Conservation (phyloP, 202 grass and related monocot species). For the Setaria viridis region DNA sequence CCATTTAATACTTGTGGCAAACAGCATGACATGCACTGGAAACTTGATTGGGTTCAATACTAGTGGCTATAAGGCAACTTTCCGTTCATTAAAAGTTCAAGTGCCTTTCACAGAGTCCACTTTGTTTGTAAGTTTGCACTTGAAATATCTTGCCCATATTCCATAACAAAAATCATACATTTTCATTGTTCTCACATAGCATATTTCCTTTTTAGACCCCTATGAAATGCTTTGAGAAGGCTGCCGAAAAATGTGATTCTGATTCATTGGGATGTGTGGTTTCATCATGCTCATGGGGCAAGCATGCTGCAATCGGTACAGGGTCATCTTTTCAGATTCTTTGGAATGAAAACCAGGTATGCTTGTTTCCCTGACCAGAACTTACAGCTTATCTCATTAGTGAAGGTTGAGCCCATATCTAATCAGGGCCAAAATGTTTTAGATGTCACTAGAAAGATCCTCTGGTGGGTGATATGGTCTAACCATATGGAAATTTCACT, state of each 20-base stretch:
- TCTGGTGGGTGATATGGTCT: conserved; percentile 28
- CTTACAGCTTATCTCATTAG: conserved; percentile 27
- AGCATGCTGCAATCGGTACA: conserved; percentile 81
- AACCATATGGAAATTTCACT: conserved; percentile 20
- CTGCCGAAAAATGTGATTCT: conserved; percentile 86
- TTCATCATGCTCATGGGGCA: conserved; percentile 93
- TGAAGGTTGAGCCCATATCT: conserved; percentile 30
- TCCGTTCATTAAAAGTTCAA: conserved; percentile 95
- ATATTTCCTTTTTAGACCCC: conserved; percentile 71
- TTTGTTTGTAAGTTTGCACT: conserved; percentile 77
- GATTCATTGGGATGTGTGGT: conserved; percentile 84
- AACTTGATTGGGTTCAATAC: conserved; percentile 89
- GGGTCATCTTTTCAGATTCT: conserved; percentile 97
- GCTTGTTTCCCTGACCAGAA: background rate
- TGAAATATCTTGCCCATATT: conserved; percentile 30
- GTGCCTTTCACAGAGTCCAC: conserved; percentile 97
- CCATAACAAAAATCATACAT: background rate
- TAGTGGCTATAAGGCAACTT: conserved; percentile 85
- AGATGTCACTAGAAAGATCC: conserved; percentile 11
- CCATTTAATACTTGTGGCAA: conserved; percentile 88
- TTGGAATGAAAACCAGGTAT: conserved; percentile 93
- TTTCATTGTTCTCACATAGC: conserved; percentile 36
- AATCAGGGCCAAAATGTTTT: conserved; percentile 11
- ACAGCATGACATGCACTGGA: conserved; percentile 93
- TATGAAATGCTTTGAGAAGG: conserved; percentile 96